These are phyloP conservation scores for Xerocomus potaroensis DNA, from an alignment of 768 basidiomycete species.

Conservation along the genomic window DNA sequence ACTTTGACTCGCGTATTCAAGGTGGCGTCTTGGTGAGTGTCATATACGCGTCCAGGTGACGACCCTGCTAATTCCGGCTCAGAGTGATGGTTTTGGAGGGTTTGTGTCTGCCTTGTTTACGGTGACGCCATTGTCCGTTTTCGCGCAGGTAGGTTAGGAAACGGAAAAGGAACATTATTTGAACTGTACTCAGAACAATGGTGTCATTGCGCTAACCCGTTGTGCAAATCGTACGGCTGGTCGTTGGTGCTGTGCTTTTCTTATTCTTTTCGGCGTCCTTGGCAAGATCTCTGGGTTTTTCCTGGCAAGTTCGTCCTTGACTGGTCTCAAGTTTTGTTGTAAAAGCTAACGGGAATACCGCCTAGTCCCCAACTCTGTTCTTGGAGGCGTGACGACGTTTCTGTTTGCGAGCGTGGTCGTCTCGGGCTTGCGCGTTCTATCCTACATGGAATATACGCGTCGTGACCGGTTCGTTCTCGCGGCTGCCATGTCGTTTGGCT, in stretches of 20 bases:
- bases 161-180: not conserved
- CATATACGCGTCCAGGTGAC: not conserved
- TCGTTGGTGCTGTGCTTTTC: conserved; percentile 73
- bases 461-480: conserved; percentile 68
- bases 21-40: conserved; percentile 65
- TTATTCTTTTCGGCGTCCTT: conserved; percentile 74
- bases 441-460: conserved; percentile 54
- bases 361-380: conserved; percentile 69
- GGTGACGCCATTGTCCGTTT: conserved; percentile 73
- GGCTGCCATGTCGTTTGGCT: conserved; percentile 62
- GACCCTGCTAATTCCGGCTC: not conserved
- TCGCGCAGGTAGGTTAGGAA: conserved; percentile 49
- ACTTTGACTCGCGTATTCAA: conserved; percentile 80
- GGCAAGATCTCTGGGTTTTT: conserved; percentile 84
- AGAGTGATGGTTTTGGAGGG: conserved; percentile 79
- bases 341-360: not conserved
- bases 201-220: conserved; percentile 78
- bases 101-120: conserved; percentile 79
- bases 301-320: conserved; percentile 53
- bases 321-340: not conserved
- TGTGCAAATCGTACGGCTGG: conserved; percentile 80
- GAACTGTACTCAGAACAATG: conserved; percentile 54
- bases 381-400: conserved; percentile 86
- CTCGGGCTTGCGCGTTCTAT: conserved; percentile 68
- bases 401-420: conserved; percentile 72